A percentile compares a stretch with the other conserved stretches of the same genome.
Conservation (phyloP, 2,329 filamentous ascomycete genomes). For the Didymella arachidicola region DNA sequence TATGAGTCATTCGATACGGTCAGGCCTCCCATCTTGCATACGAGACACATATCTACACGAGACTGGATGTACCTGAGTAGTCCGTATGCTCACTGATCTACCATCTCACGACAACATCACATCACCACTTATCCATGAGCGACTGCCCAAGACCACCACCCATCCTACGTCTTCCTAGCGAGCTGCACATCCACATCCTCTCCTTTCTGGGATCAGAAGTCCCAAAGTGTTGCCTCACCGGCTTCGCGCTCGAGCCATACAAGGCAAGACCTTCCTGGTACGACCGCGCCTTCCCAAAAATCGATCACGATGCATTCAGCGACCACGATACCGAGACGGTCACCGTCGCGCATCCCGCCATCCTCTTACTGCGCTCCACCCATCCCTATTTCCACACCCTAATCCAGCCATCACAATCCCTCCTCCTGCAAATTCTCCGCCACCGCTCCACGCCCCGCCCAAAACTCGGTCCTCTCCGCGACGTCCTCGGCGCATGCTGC, state of each 20-base stretch:
- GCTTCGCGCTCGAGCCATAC: background rate
- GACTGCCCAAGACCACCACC: background rate
- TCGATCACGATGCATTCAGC: background rate
- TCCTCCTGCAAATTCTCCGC: background rate
- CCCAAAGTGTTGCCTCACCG: background rate
- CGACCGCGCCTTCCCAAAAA: too few relatives aligned
- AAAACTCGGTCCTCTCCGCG: background rate
- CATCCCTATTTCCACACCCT: background rate
- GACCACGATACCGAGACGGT: background rate
- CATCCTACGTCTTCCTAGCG: slow-evolving; percentile 5
- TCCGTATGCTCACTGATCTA: background rate
- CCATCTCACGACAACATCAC: background rate
- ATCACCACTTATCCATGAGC: background rate
- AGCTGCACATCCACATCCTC: background rate
- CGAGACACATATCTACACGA: background rate
- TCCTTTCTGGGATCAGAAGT: background rate
- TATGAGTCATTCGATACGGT: background rate
- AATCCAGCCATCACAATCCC: background rate
- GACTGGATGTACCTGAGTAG: background rate
- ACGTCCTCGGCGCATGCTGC: background rate
- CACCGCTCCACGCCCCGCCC: background rate
- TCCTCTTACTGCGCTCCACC: background rate
- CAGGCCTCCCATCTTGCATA: background rate
- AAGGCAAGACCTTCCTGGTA: background rate
- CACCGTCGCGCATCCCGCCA: background rate